phyloP scores from a whole-genome alignment of 148 eudicot genomes.

The Silene uniflora region DNA sequence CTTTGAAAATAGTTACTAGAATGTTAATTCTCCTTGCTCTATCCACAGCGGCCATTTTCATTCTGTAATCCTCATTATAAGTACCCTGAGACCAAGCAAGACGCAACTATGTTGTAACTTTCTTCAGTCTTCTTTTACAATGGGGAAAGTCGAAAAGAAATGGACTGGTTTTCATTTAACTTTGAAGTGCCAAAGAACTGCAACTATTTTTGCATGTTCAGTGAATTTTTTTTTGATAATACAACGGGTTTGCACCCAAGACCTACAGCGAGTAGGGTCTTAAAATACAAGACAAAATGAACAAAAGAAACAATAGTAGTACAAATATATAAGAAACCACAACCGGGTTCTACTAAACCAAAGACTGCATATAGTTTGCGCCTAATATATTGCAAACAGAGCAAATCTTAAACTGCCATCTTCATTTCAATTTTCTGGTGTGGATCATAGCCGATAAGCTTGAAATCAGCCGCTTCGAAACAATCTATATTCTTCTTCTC shows the following conservation, averaged over 20 bases:
- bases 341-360: not conserved
- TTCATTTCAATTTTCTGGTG: conserved; percentile 88
- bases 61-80: too few species aligned
- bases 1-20: too few species aligned
- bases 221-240: too few species aligned
- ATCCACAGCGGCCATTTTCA: too few species aligned
- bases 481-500: conserved; percentile 38
- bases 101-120: not conserved
- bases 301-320: too few species aligned
- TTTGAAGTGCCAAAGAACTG: not conserved
- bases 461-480: conserved; percentile 68
- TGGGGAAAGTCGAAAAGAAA: too few species aligned
- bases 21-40: too few species aligned
- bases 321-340: not conserved
- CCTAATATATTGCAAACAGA: not conserved
- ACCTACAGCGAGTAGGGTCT: too few species aligned
- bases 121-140: not conserved
- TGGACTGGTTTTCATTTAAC: not conserved
- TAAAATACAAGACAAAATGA: too few species aligned
- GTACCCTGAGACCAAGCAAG: too few species aligned
- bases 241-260: too few species aligned
- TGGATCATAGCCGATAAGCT: conserved; percentile 71
- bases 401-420: conserved; percentile 42
- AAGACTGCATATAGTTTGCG: not conserved
- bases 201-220: not conserved